Conservation (phyloP, 768 basidiomycete species). For the Rhodosporidiobolus odoratus region DNA sequence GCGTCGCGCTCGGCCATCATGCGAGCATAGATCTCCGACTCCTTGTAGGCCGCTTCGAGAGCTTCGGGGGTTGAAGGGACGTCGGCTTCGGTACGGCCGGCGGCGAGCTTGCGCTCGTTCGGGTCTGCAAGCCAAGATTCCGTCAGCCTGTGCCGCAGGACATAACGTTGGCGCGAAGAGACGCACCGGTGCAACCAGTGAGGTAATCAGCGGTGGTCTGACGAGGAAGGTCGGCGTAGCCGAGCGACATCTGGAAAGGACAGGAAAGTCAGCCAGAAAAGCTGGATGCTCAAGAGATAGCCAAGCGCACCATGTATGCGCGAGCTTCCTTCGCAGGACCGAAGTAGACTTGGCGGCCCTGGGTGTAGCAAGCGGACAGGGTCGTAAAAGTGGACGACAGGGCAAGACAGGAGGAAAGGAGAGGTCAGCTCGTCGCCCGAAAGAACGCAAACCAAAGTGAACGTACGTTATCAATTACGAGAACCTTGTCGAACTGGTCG, state of each 20-base stretch:
- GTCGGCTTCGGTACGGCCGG: slow-evolving; percentile 56
- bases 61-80: slow-evolving; percentile 65
- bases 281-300: not conserved
- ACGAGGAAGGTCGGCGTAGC: slow-evolving; percentile 46
- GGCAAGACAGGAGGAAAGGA: too few species aligned
- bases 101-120: slow-evolving; percentile 73
- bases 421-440: too few species aligned
- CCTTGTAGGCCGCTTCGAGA: slow-evolving; percentile 61
- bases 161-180: not conserved
- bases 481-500: slow-evolving; percentile 69
- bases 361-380: too few species aligned
- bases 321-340: slow-evolving; percentile 63
- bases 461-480: slow-evolving; percentile 60
- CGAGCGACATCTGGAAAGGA: slow-evolving; percentile 49
- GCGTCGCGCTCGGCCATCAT: slow-evolving; percentile 55
- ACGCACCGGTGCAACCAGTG: slow-evolving; percentile 54
- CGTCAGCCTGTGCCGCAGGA: too few species aligned
- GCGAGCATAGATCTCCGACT: slow-evolving; percentile 52
- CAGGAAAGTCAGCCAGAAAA: not conserved
- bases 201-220: slow-evolving; percentile 51
- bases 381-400: too few species aligned
- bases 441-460: too few species aligned
- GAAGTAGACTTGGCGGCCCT: slow-evolving; percentile 66
- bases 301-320: slow-evolving; percentile 52
- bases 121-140: too few species aligned